A percentile compares a stretch with the other conserved stretches of the same genome.
These are phyloP conservation scores for Agarophyton chilense DNA, from an alignment of 23 red algal species.

Conservation along the genomic window DNA sequence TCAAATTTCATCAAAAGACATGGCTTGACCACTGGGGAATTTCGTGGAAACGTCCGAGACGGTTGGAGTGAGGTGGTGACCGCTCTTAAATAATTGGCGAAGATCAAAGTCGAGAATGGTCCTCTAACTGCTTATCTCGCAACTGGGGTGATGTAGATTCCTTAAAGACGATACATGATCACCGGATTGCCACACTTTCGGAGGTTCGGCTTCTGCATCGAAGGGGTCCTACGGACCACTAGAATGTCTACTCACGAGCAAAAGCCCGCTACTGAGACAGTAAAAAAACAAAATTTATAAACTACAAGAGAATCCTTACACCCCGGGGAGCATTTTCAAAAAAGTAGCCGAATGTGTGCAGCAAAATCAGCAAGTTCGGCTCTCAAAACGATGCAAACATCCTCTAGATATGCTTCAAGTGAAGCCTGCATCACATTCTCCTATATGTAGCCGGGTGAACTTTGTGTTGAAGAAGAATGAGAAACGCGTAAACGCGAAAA, in stretches of 20 bases:
- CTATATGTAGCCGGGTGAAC: conserved; percentile 10
- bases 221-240: not conserved
- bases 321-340: not conserved
- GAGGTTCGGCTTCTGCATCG: not conserved
- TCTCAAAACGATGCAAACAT: not conserved
- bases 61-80: not conserved
- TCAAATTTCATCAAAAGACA: too few species aligned
- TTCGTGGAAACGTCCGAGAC: too few species aligned
- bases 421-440: not conserved
- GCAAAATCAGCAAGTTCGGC: not conserved
- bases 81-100: not conserved
- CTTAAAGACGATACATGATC: not conserved
- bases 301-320: not conserved
- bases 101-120: conserved; percentile 6
- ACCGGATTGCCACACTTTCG: conserved; percentile 6
- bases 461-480: conserved; percentile 31
- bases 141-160: conserved; percentile 16
- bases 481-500: not conserved
- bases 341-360: not conserved
- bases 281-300: not conserved
- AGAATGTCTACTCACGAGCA: not conserved
- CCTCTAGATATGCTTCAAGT: not conserved
- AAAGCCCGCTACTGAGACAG: not conserved
- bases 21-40: too few species aligned
- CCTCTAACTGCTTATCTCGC: not conserved